Evolutionary conservation across 208 protist genomes (phyloP), one percentile per base, ranked within the genome.

Genomic region (Tetramitus jugosus): DNA sequence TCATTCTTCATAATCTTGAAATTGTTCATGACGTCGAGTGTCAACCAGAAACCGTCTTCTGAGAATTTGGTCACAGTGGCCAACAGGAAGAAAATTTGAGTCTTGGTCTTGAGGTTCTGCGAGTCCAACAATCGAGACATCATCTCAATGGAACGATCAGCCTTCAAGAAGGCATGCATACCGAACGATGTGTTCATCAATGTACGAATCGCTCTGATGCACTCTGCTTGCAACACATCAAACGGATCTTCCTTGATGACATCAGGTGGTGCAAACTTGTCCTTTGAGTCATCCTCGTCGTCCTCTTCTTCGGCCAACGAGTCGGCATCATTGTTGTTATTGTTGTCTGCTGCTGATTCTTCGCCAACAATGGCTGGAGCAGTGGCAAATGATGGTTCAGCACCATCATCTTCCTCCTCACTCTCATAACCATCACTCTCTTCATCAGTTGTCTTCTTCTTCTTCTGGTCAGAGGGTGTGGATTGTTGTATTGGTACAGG

Each of bases 21-120:
- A 8, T 49, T 71, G 39, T 71, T 71, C 13, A 71, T 49, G 3
- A n/a, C 37, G 33, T 71, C 64, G 35, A 71, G 7, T 29, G 64
- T 10, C n/a, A 71, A 42, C 64, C 64, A 71, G 33, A 71, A 71
- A 46, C 64, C 64, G n/a, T 71, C 39, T 71, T 71, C 64, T 10
- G 56, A 62, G 14, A 35, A 52, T n/a, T 10, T 2, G 49, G 39
- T 49, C 8, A 71, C 33, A 33, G 64, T 71, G 29, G 39, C 17
- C n/a, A 71, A 46, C 39, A 71, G 49, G 39, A 71, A 71, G 64
- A 71, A 71, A 49, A 71, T n/a, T 71, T 71, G 64, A 35, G 64
- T 71, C 49, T 71, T 71, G 35, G 64, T 71, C 33, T 49, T 46
- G 1, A 29, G 8, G 17, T 45, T 49, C 17, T 39, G 3, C 26